Conservation (phyloP, 352 stramenopile species). For the Pythium guiyangense region DNA sequence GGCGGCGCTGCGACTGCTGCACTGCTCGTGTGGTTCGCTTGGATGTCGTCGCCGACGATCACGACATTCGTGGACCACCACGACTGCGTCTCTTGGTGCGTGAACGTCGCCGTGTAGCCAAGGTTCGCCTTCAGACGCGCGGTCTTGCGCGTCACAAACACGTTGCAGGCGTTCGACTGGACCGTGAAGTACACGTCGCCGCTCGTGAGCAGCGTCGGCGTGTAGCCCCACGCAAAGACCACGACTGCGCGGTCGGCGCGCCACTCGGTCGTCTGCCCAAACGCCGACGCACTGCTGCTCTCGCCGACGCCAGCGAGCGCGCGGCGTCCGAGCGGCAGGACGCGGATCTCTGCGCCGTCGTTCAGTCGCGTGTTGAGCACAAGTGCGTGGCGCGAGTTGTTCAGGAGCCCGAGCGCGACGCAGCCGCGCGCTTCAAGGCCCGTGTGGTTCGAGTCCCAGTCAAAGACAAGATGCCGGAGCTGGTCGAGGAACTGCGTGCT, state of each 20-base stretch:
- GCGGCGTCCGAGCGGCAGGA: conserved; percentile 54
- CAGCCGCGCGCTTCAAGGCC: conserved; percentile 72
- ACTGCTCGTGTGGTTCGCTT: conserved; percentile 14
- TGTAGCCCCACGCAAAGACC: conserved; percentile 84
- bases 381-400: conserved; percentile 75
- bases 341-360: conserved; percentile 66
- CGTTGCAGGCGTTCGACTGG: conserved; percentile 78
- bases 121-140: conserved; percentile 65
- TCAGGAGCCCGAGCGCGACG: conserved; percentile 67
- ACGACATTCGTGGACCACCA: conserved; percentile 83
- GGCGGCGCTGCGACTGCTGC: not conserved
- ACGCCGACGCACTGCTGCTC: conserved; percentile 1
- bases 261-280: conserved; percentile 33
- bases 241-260: conserved; percentile 60
- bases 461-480: conserved; percentile 73
- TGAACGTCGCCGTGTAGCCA: conserved; percentile 81
- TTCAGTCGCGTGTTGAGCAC: conserved; percentile 65
- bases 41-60: conserved; percentile 79
- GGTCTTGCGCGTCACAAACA: conserved; percentile 77
- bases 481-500: conserved; percentile 54
- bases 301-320: conserved; percentile 49
- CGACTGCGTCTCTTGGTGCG: conserved; percentile 68
- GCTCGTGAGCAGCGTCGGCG: conserved; percentile 73
- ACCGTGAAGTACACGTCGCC: conserved; percentile 83
- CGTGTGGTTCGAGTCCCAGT: conserved; percentile 85